Base-by-base conservation (phyloP, 805 yeast genomes). In the Wickerhamomyces silvicola region DNA sequence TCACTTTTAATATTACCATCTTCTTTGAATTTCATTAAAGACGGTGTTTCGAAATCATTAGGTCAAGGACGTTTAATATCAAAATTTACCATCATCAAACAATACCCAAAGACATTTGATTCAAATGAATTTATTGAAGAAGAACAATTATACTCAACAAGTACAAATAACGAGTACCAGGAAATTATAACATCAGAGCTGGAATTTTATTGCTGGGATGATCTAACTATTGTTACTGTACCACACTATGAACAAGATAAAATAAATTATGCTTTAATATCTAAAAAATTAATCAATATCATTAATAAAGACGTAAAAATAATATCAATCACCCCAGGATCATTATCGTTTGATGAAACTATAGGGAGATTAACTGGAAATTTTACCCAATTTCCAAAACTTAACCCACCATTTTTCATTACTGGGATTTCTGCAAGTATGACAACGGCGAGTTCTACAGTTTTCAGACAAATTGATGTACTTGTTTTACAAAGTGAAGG, bases 341-440 rank as follows among this genome's bases (percentile, higher is more conserved):
- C 44, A 18, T 43, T 62, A 36, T 54, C 59, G 15, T 38, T 33
- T 30, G 39, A 52, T n/a, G 33, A 45, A 13, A 6, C 45, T 40
- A 32, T 65, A 20, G 36, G 31, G 7, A 30, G 40, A 10, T 18
- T 45, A 3, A 32, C 40, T 5, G 7, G 24, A 31, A 20, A 15
- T 2, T 18, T 23, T 53, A 16, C 41, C 1, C 30, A 32, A 2
- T 37, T 50, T 20, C 36, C 47, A 1, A 20, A 43, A 8, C 53
- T 79, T 33, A 56, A 50, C 14, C 83, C 85, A 2, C 86, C 85
- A 0, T 80, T 73, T 50, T 70, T 70, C 32, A 54, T 78, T 18
- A 72, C 81, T 1, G 83, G 82, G 0, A 64, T 72, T 16, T 43
- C 68, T 7, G 83, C 75, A n/a, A n/a, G n/a, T n/a, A n/a, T n/a